Conservation (phyloP, 2,329 filamentous ascomycete species). For the Neonectria magnoliae region DNA sequence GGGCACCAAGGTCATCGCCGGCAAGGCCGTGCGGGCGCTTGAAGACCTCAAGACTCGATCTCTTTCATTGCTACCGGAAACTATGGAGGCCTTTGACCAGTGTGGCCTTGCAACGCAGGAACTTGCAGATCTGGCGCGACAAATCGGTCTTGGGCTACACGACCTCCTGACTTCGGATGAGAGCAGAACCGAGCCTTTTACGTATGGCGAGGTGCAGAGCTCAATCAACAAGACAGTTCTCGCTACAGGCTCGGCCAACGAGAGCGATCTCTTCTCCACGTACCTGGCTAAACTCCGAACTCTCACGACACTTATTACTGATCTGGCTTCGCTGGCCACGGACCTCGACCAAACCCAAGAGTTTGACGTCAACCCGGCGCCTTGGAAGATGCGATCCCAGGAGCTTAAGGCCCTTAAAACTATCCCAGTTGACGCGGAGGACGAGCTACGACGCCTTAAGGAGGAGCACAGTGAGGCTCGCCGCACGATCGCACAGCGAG, state of each 20-base stretch:
- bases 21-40: slow-evolving; percentile 80
- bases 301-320: slow-evolving; percentile 71
- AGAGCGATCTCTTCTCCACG: slow-evolving; percentile 75
- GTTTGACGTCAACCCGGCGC: slow-evolving; percentile 79
- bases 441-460: slow-evolving; percentile 82
- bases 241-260: slow-evolving; percentile 62
- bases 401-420: slow-evolving; percentile 86
- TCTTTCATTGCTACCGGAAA: slow-evolving; percentile 76
- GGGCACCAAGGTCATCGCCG: slow-evolving; percentile 83
- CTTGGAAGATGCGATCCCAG: slow-evolving; percentile 85
- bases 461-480: slow-evolving; percentile 84
- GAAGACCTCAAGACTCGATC: slow-evolving; percentile 81
- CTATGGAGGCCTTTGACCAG: slow-evolving; percentile 74
- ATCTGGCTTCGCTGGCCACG: slow-evolving; percentile 75
- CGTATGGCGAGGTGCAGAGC: slow-evolving; percentile 71
- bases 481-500: slow-evolving; percentile 74
- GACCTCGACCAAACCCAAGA: slow-evolving; percentile 79
- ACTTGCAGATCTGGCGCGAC: slow-evolving; percentile 72
- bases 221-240: slow-evolving; percentile 66
- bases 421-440: slow-evolving; percentile 83
- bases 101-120: slow-evolving; percentile 72
- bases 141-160: slow-evolving; percentile 74
- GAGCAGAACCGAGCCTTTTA: slow-evolving; percentile 73
- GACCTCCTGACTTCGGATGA: slow-evolving; percentile 73
- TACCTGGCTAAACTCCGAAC: slow-evolving; percentile 74